These are phyloP conservation scores for Metarhizium album DNA, from an alignment of 2,329 filamentous ascomycete genomes.

Conservation along the genomic window DNA sequence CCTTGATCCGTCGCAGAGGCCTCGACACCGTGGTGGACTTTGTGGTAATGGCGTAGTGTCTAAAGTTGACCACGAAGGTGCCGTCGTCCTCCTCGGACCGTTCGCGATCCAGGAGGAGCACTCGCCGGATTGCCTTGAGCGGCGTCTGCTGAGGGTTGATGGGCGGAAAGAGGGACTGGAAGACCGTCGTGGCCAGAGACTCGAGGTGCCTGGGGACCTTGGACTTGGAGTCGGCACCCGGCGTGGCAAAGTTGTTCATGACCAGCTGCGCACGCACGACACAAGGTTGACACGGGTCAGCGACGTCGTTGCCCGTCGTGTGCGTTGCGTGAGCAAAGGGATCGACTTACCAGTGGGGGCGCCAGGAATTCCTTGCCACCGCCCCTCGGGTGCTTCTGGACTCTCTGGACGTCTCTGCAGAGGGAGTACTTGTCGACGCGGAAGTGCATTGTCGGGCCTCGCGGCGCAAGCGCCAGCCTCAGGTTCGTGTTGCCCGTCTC, in stretches of 20 bases:
- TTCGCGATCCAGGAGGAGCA: slow-evolving; percentile 84
- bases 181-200: slow-evolving; percentile 82
- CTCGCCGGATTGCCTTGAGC: slow-evolving; percentile 81
- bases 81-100: slow-evolving; percentile 46
- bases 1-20: slow-evolving; percentile 71
- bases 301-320: too few relatives aligned
- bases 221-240: slow-evolving; percentile 46
- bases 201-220: slow-evolving; percentile 91
- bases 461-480: slow-evolving; percentile 74
- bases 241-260: slow-evolving; percentile 91
- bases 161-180: slow-evolving; percentile 90
- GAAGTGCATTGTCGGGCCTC: slow-evolving; percentile 89
- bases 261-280: too few relatives aligned
- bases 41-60: slow-evolving; percentile 93
- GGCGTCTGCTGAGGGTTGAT: slow-evolving; percentile 89
- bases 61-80: slow-evolving; percentile 72
- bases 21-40: slow-evolving; percentile 77
- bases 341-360: slow-evolving; percentile 73
- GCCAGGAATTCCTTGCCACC: slow-evolving; percentile 78
- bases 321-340: too few relatives aligned
- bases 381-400: slow-evolving; percentile 71
- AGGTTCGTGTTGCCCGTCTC: slow-evolving; percentile 86
- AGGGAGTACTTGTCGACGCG: slow-evolving; percentile 90
- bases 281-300: slow-evolving; percentile 20
- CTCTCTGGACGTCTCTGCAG: slow-evolving; percentile 77